Evolutionary conservation across 768 basidiomycete genomes (phyloP).

Genomic region (Polyporus arcularius): DNA sequence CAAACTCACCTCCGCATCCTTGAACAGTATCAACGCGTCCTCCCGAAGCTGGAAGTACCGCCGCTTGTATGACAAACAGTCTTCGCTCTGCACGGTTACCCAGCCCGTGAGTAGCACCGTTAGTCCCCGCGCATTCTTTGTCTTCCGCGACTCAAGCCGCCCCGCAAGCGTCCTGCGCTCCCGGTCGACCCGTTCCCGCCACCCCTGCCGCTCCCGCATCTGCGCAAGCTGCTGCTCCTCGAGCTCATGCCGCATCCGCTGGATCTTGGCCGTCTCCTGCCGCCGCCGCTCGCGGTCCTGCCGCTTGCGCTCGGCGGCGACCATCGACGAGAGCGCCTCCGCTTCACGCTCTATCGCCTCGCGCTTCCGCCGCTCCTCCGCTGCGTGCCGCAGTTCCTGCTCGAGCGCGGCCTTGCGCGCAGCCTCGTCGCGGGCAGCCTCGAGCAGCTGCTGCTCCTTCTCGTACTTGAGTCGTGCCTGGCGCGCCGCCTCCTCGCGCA

Average conservation of each 20-base stretch:
- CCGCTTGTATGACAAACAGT: constrained; percentile 32
- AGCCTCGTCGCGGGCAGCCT: constrained; percentile 28
- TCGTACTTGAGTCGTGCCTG: constrained; percentile 27
- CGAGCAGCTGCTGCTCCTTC: constrained; percentile 22
- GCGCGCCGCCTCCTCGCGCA: constrained; percentile 28
- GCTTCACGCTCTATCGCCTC: constrained; percentile 26
- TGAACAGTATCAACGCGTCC: constrained; percentile 28
- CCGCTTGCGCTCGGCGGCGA: constrained; percentile 23
- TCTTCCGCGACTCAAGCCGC: constrained; percentile 19
- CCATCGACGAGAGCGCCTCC: constrained; percentile 21
- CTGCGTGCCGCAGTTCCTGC: constrained; percentile 28
- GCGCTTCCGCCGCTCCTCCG: constrained; percentile 25
- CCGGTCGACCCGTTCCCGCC: constrained; percentile 21
- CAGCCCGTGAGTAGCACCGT: constrained; percentile 28
- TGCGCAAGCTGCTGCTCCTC: constrained; percentile 9
- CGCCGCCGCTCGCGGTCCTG: constrained; percentile 27
- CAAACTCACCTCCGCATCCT: constrained; percentile 29
- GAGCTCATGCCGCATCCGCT: constrained; percentile 27
- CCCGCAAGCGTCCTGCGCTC: constrained; percentile 20
- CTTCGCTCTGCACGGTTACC: constrained; percentile 32
- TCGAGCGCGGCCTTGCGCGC: constrained; percentile 28
- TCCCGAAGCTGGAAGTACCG: constrained; percentile 32
- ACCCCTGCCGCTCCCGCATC: constrained; percentile 21
- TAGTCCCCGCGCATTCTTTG: constrained; percentile 7
- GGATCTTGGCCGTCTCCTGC: constrained; percentile 27